Evolutionary conservation across 108 stramenopile genomes (phyloP), one percentile per base, ranked within the genome.

Genomic region (Skeletonema tropicum): DNA sequence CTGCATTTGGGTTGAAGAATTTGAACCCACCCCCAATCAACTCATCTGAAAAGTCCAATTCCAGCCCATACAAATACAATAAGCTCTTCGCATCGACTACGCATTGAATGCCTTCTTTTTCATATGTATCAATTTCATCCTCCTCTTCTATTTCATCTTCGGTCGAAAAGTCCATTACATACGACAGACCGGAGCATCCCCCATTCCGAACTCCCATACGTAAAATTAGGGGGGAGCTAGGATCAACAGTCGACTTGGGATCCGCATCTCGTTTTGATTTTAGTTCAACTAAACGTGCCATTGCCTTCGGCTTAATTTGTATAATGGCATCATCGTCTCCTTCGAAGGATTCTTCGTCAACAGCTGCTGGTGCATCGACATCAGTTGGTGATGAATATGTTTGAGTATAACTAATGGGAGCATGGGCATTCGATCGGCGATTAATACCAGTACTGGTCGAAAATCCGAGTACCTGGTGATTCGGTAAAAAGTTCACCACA

Each of bases 1-100:
- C 96, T 0, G 98, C 98, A 83, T 98, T 98, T n/a, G 98, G 98
- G 79, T 98, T 98, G 82, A 90, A 94, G 77, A 98, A 98, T 72
- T 97, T 91, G 72, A 95, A 93, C 23, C 98, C 98, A 9, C 98
- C 98, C 41, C 98, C 98, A 77, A 98, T 97, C 55, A 98, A 83
- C 49, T 96, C 96, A 67, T 93, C 92, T 32, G 94, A 96, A 80
- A 94, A 98, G 83, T 97, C 98, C 64, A 98, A 84, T 75, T 97
- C 92, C 71, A 98, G 77, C 46, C 98, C 98, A 77, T 92, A 98
- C 71, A 98, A 85, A 82, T 97, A 98, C 48, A 98, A 76, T 77
- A 98, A 79, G 32, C 89, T 87, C 84, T 98, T 98, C 64, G 97
- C 83, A 84, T 97, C 96, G 30, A 98, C 96, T 12, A 97, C 96